Conservation (phyloP, 2,329 filamentous ascomycete species). For the Delphinella strobiligena region DNA sequence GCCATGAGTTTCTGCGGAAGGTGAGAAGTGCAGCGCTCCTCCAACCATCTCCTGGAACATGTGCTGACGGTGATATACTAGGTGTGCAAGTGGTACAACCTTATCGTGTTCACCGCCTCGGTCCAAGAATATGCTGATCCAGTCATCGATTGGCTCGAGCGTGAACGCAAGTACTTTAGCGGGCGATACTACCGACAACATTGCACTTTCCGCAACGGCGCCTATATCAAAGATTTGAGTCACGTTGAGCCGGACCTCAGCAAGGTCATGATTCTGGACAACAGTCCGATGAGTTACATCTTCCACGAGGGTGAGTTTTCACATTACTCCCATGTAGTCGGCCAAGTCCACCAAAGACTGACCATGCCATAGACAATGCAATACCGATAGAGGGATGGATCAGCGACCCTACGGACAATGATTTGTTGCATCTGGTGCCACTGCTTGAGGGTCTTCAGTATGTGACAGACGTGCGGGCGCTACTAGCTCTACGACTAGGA, state of each 20-base stretch:
- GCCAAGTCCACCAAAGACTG: not conserved
- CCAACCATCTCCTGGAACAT: too few relatives aligned
- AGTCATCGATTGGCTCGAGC: slow-evolving; percentile 96
- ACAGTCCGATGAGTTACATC: slow-evolving; percentile 94
- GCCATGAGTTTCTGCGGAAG: slow-evolving; percentile 88
- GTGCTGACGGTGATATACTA: slow-evolving; percentile 23
- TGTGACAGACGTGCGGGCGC: slow-evolving; percentile 84
- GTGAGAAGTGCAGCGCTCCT: slow-evolving; percentile 26
- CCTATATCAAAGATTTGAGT: slow-evolving; percentile 96
- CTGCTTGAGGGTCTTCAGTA: slow-evolving; percentile 91
- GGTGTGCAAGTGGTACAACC: slow-evolving; percentile 95
- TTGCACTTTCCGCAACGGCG: slow-evolving; percentile 88
- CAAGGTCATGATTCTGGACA: slow-evolving; percentile 98
- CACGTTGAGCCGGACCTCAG: slow-evolving; percentile 93
- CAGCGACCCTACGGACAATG: slow-evolving; percentile 92
- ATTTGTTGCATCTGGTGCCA: slow-evolving; percentile 83
- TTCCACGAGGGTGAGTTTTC: slow-evolving; percentile 81
- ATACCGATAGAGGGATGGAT: slow-evolving; percentile 99
- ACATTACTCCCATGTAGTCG: slow-evolving; percentile 5
- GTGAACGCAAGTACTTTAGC: slow-evolving; percentile 92
- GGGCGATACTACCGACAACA: slow-evolving; percentile 92
- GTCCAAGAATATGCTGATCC: slow-evolving; percentile 98
- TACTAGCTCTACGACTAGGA: slow-evolving; percentile 78
- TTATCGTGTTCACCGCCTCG: slow-evolving; percentile 91
- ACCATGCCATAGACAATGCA: slow-evolving; percentile 63